Evolutionary conservation across 306 rosid species (phyloP).

Genomic region (Adenanthera pavonina): DNA sequence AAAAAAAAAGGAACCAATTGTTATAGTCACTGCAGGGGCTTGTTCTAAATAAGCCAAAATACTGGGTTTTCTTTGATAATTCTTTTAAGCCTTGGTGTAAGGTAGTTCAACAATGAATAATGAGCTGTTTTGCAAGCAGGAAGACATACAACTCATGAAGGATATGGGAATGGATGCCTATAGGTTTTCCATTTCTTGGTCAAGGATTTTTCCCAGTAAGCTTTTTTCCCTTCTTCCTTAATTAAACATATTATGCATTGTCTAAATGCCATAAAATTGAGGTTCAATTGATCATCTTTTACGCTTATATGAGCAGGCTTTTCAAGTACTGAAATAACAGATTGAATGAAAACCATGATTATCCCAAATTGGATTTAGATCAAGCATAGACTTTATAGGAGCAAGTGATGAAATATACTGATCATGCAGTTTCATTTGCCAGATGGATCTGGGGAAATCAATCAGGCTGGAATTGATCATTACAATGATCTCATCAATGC

Average conservation of each 20-base stretch:
- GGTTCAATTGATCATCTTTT: background rate
- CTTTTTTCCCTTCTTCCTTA: background rate
- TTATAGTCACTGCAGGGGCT: background rate
- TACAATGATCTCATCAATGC: conserved; percentile 82
- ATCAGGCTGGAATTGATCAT: conserved; percentile 79
- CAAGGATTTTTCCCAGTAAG: conserved; percentile 74
- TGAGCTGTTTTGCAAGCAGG: conserved; percentile 45
- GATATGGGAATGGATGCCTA: conserved; percentile 84
- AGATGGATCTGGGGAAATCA: conserved; percentile 84
- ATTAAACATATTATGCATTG: background rate
- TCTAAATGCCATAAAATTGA: background rate
- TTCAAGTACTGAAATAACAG: background rate
- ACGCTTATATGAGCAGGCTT: background rate
- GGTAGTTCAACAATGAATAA: background rate
- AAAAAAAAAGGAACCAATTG: too few species aligned
- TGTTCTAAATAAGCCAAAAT: background rate
- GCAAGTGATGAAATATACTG: background rate
- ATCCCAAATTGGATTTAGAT: background rate
- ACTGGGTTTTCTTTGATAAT: background rate
- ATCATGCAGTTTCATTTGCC: conserved; percentile 31
- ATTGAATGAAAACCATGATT: background rate
- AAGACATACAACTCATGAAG: conserved; percentile 68
- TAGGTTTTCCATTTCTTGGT: conserved; percentile 82
- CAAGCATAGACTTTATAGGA: background rate
- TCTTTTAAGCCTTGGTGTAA: background rate